Evolutionary conservation across 2,329 filamentous ascomycete species (phyloP), one percentile per base, ranked within the genome.

Genomic region (Exserohilum rostratum): DNA sequence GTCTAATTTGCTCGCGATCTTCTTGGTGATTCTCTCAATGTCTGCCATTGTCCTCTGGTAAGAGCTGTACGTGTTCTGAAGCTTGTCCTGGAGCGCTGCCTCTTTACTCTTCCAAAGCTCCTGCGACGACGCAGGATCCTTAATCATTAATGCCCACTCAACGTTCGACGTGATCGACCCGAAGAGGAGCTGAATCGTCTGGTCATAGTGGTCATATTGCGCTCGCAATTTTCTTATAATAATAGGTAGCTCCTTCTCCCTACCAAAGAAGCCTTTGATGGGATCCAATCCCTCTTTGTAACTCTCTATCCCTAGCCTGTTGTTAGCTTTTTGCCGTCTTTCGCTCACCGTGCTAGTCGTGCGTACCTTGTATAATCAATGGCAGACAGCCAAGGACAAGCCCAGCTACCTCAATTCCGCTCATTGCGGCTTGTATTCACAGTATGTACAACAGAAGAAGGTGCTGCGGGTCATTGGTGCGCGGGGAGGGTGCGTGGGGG

Each of bases 221-320:
- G 70, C 74, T 25, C 72, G 52, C 1, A 76, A 62, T 40, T 75
- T 75, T 13, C 72, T 70, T 35, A 75, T 74, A 34, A 69, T 67
- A 30, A 69, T 57, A 1, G 72, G 73, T 3, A 74, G 62, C 50
- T 75, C 70, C 10, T 65, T 59, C 42, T 75, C 69, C 69, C 73
- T 74, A 59, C 71, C 57, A 37, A 71, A 53, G 37, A 76, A 75
- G 45, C 64, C 63, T 50, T 77, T 77, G 39, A 78, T 62, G 0
- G 70, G 74, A 50, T 78, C 73, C 3, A 78, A 63, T 2, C 77
- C 72, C 38, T 76, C 71, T 35, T 76, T 71, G 45, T 77, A 77
- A 31, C 66, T 66, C 33, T 76, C 72, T n/a, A 69, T 67, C 2
- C 64, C 65, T 71, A 46, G 7, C 5, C n/a, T 15, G 20, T 7